Conservation (phyloP, 2,329 filamentous ascomycete genomes). For the Pezicula neosporulosa region DNA sequence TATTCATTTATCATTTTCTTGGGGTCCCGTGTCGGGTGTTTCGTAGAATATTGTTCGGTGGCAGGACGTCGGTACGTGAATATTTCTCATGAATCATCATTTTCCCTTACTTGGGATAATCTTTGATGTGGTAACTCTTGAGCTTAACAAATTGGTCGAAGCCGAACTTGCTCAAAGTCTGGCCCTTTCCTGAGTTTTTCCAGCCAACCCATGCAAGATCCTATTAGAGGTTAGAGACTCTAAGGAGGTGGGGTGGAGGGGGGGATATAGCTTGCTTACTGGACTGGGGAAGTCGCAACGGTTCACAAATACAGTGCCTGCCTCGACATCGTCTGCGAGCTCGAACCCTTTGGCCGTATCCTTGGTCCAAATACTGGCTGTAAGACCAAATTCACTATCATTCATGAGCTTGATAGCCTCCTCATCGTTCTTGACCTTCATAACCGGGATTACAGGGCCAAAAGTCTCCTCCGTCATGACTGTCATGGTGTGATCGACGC, state of each 20-base stretch:
- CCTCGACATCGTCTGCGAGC: constrained; percentile 78
- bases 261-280: constrained; percentile 47
- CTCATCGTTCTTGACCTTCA: constrained; percentile 77
- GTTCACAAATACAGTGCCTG: constrained; percentile 95
- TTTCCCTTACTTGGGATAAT: constrained; percentile 54
- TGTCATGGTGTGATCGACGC: constrained; percentile 77
- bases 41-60: constrained; percentile 1
- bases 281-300: constrained; percentile 89
- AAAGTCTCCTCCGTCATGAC: constrained; percentile 96
- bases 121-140: constrained; percentile 93
- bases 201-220: constrained; percentile 96
- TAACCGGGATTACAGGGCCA: constrained; percentile 85
- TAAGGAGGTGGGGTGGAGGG: constrained; percentile 3
- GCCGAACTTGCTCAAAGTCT: constrained; percentile 83
- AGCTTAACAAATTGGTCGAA: constrained; percentile 96
- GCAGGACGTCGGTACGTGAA: no score
- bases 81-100: background rate
- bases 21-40: background rate
- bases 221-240: constrained; percentile 40
- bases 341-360: constrained; percentile 72
- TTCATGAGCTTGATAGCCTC: constrained; percentile 89
- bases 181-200: constrained; percentile 94
- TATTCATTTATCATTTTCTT: background rate
- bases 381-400: constrained; percentile 89
- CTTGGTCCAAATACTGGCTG: constrained; percentile 97